Conservation (phyloP, 129 eudicot genomes). For the Scalesia atractyloides region DNA sequence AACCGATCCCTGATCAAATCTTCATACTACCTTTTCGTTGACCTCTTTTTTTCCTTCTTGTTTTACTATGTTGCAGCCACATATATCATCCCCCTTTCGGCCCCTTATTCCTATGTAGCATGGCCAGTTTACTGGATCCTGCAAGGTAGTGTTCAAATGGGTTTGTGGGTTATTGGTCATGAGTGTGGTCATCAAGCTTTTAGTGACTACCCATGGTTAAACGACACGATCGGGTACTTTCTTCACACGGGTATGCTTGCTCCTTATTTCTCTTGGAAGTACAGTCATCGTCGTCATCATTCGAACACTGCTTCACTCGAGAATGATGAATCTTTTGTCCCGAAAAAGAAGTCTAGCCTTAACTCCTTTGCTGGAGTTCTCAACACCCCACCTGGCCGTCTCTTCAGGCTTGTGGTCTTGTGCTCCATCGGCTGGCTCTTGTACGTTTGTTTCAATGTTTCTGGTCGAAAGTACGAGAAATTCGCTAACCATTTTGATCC, state of each 20-base stretch:
- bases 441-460: neutral
- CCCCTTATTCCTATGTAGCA: neutral
- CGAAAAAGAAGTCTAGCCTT: neutral
- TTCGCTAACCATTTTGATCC: constrained; percentile 7
- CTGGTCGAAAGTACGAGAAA: neutral
- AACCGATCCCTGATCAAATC: neutral
- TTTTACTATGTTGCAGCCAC: neutral
- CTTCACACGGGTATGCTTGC: constrained; percentile 5
- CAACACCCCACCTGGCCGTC: constrained; percentile 12
- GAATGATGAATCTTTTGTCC: constrained; percentile 1
- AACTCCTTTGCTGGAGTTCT: neutral
- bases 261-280: constrained; percentile 6
- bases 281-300: constrained; percentile 2
- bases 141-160: constrained; percentile 4
- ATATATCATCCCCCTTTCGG: neutral
- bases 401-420: neutral
- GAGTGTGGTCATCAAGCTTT: constrained; percentile 10
- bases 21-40: constrained; percentile 1
- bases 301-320: constrained; percentile 8
- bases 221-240: neutral
- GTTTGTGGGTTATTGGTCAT: constrained; percentile 5
- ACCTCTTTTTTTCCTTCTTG: constrained; percentile 6
- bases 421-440: constrained; percentile 2
- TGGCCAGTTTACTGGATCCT: constrained; percentile 13
- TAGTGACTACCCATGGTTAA: constrained; percentile 1